Percentiles rank a stretch among this genome's conserved stretches.
Evolutionary conservation across 2,329 filamentous ascomycete genomes (phyloP).

Genomic region (Aspergillus fumigatiaffinis): DNA sequence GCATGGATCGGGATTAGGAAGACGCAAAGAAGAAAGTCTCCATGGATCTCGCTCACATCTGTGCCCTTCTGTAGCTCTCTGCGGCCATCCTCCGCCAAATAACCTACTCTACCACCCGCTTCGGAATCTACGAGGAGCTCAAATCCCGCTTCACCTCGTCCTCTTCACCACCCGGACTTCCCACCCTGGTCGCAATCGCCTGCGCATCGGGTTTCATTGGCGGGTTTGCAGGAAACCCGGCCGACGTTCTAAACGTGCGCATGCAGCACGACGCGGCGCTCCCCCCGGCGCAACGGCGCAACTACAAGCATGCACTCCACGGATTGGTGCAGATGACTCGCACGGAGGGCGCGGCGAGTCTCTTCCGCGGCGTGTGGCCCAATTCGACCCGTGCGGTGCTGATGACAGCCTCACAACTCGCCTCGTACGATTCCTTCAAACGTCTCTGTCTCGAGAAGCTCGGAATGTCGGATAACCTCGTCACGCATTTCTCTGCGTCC

Average conservation of each 20-base stretch:
- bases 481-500: constrained; percentile 60
- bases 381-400: constrained; percentile 61
- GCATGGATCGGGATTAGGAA: not conserved
- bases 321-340: constrained; percentile 83
- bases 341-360: constrained; percentile 69
- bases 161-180: constrained; percentile 59
- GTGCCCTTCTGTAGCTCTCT: constrained; percentile 58
- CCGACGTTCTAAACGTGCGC: constrained; percentile 93
- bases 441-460: constrained; percentile 49
- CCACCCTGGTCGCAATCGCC: constrained; percentile 77
- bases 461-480: constrained; percentile 52
- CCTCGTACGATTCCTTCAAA: constrained; percentile 64
- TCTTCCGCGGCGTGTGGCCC: constrained; percentile 73
- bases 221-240: constrained; percentile 86
- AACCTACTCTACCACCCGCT: constrained; percentile 94
- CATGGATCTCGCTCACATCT: not conserved
- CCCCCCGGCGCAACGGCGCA: constrained; percentile 67
- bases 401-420: constrained; percentile 63
- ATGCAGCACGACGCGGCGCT: constrained; percentile 94
- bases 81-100: constrained; percentile 89
- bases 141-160: constrained; percentile 65
- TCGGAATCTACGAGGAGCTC: constrained; percentile 92
- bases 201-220: constrained; percentile 80
- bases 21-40: constrained; percentile 1
- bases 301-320: constrained; percentile 86